phyloP scores from a whole-genome alignment of 2,329 filamentous ascomycete genomes.

The Ceratocystis cubensis region DNA sequence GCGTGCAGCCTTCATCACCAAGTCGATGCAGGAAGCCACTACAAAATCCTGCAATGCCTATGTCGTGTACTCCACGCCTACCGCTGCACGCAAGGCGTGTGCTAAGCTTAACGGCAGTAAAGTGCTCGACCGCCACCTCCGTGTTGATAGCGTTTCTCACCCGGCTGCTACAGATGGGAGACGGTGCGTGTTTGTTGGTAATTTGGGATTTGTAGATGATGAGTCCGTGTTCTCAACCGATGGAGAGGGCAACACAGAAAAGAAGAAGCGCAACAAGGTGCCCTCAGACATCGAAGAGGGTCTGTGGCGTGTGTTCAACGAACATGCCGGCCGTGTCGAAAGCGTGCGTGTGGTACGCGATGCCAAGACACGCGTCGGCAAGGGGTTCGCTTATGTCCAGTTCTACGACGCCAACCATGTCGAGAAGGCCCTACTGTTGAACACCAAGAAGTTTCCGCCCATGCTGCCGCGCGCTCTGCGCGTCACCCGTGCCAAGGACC shows the following conservation, averaged over 20 bases:
- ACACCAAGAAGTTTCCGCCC: slow-evolving; percentile 87
- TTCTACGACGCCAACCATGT: slow-evolving; percentile 81
- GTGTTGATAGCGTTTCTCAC: slow-evolving; percentile 83
- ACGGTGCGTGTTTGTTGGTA: slow-evolving; percentile 91
- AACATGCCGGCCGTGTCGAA: slow-evolving; percentile 67
- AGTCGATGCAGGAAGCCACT: slow-evolving; percentile 79
- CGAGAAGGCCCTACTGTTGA: slow-evolving; percentile 74
- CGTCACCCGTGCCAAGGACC: slow-evolving; percentile 73
- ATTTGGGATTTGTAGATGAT: slow-evolving; percentile 90
- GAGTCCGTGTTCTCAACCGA: slow-evolving; percentile 58
- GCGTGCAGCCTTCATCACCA: slow-evolving; percentile 85
- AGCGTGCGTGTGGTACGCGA: slow-evolving; percentile 88
- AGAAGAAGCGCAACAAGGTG: slow-evolving; percentile 60
- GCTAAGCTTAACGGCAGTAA: slow-evolving; percentile 69
- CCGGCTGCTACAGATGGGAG: slow-evolving; percentile 71
- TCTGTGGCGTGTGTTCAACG: slow-evolving; percentile 67
- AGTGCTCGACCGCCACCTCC: slow-evolving; percentile 74
- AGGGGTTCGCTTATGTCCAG: slow-evolving; percentile 95
- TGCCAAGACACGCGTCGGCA: slow-evolving; percentile 79
- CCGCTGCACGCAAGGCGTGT: slow-evolving; percentile 64
- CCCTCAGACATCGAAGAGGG: slow-evolving; percentile 88
- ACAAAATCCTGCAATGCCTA: slow-evolving; percentile 93
- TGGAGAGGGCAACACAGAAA: slow-evolving; percentile 51
- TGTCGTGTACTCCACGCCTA: slow-evolving; percentile 66
- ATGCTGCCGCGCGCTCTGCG: slow-evolving; percentile 82